These are phyloP conservation scores for Nothophoma quercina DNA, from an alignment of 2,329 filamentous ascomycete genomes.

Conservation along the genomic window DNA sequence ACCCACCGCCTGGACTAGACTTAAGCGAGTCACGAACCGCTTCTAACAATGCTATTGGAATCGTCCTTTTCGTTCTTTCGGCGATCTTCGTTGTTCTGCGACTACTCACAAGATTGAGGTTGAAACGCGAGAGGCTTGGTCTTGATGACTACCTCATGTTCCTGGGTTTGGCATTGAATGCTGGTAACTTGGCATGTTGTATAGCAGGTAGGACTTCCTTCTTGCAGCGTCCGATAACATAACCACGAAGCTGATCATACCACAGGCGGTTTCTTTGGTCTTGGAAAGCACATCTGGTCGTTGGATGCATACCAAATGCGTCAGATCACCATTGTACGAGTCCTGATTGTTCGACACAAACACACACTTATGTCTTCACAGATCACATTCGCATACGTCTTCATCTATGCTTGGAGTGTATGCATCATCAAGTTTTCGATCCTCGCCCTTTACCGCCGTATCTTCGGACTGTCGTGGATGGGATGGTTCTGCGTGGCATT, in stretches of 20 bases:
- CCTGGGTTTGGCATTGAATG: conserved; percentile 27
- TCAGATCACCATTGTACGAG: conserved; percentile 32
- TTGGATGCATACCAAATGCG: conserved; percentile 32
- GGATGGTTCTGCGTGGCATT: conserved; percentile 29
- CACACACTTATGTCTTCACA: no score
- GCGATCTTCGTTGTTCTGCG: conserved; percentile 29
- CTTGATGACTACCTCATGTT: conserved; percentile 37
- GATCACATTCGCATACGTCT: conserved; percentile 38
- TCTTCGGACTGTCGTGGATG: conserved; percentile 36
- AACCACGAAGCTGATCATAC: background rate
- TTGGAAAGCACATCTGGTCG: conserved; percentile 38
- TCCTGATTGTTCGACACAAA: no score
- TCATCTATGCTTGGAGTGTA: conserved; percentile 37
- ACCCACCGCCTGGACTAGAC: conserved; percentile 27
- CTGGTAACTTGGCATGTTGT: conserved; percentile 35
- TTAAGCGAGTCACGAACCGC: conserved; percentile 30
- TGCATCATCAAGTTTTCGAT: conserved; percentile 39
- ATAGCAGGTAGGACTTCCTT: conserved; percentile 24
- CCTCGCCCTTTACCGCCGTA: conserved; percentile 36
- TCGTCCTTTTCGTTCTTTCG: conserved; percentile 30
- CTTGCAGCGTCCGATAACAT: background rate
- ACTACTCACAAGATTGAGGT: conserved; percentile 24
- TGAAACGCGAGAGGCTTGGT: conserved; percentile 27
- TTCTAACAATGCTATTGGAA: conserved; percentile 32
- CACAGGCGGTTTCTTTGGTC: conserved; percentile 30